A percentile compares a stretch with the other conserved stretches of the same genome.
These are phyloP conservation scores for Apiotrichum laibachii DNA, from an alignment of 1,284 basidiomycete genomes.

Conservation along the genomic window DNA sequence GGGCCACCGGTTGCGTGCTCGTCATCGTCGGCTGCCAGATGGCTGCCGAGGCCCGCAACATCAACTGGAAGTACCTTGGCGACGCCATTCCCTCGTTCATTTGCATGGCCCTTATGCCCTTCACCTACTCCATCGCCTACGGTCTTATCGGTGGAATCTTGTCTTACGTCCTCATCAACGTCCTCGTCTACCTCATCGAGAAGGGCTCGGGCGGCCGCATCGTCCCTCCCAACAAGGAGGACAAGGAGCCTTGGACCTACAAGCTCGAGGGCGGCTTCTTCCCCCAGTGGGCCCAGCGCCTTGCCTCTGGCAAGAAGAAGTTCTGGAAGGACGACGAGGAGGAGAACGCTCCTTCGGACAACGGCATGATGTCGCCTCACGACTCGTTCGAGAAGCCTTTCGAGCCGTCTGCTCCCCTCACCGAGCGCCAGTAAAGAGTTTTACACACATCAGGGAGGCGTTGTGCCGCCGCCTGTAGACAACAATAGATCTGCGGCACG, in stretches of 20 bases:
- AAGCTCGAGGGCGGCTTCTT: conserved; percentile 24
- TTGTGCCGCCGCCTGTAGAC: background rate
- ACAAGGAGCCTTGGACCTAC: conserved; percentile 25
- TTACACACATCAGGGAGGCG: background rate
- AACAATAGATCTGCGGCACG: background rate
- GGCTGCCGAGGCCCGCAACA: conserved; percentile 79
- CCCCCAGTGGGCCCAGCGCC: conserved; percentile 16
- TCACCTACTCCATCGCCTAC: conserved; percentile 56
- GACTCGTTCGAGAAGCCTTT: conserved; percentile 2
- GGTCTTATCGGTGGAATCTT: conserved; percentile 23
- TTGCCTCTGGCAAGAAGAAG: conserved; percentile 16
- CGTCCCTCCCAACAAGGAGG: conserved; percentile 17
- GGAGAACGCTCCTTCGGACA: background rate
- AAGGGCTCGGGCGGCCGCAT: conserved; percentile 13
- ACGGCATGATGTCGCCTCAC: background rate
- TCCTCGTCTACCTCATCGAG: conserved; percentile 18
- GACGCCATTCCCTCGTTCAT: conserved; percentile 82
- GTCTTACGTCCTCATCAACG: conserved; percentile 23
- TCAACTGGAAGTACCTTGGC: conserved; percentile 86
- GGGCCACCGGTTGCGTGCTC: conserved; percentile 84
- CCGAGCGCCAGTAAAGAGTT: background rate
- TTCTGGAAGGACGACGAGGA: conserved; percentile 21
- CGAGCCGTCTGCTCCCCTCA: background rate
- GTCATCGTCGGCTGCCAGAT: conserved; percentile 84
- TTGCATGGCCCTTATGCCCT: conserved; percentile 70